Base-by-base conservation (phyloP, 2,329 filamentous ascomycete genomes). In the Hypoxylon sp. region DNA sequence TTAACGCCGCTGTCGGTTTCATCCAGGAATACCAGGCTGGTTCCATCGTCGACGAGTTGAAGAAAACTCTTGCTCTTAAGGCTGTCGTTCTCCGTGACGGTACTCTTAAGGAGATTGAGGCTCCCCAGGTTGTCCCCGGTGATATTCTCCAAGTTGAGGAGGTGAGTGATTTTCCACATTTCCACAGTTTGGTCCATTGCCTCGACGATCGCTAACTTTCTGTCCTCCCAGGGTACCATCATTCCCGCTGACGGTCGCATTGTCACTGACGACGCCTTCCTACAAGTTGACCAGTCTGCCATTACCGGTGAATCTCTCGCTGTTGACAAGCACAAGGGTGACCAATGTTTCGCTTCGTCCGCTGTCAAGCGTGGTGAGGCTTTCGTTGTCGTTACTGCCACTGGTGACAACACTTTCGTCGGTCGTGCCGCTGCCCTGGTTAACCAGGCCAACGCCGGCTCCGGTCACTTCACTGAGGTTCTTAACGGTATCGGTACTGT, bases 291-390 rank as follows among this genome's bases (percentile, higher is more conserved):
- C 73, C 91, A 96, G 78, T 95, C 91, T 54, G 86, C 90, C 71
- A 91, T 96, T 70, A 96, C 91, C 51, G 91, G 91, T 64, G 91
- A 96, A 76, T 96, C 91, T 60, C 85, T 96, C 53, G 90, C 91
- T 63, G 90, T 94, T 63, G 90, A 95, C 76, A 95, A 94, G 80
- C 87, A 90, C 77, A 83, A 86, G 70, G 83, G 83, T 57, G 91
- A 96, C 72, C 81, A 82, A 67, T 91, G 89, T 73, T 96, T 89
- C 69, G 86, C 89, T 68, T 95, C 91, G 7, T 95, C 91, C 29
- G 87, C 87, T 59, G 88, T 96, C 78, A 96, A 95, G 82, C 89
- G 91, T 79, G 91, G 91, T 73, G 87, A 91, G 76, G 89, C 88
- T 59, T 90, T 90, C 71, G 79, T 94, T 68, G 81, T 96, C 59